Conservation (phyloP, 805 yeast genomes). For the Kluyveromyces lactis region DNA sequence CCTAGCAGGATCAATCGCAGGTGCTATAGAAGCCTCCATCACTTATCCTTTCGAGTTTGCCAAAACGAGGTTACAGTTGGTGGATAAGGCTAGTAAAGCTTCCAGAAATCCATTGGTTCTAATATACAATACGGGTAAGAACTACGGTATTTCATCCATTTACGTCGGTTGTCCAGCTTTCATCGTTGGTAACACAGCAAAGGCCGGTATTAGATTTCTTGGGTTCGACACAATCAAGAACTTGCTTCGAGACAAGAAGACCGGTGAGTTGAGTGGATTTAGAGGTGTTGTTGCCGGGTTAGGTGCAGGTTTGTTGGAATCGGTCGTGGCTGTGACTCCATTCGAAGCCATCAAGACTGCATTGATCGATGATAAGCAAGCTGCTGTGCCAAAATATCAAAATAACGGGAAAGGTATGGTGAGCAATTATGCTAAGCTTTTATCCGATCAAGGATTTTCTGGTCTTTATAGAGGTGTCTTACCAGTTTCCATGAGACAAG, state of each 20-base stretch:
- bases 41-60: slow-evolving; percentile 98
- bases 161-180: slow-evolving; percentile 97
- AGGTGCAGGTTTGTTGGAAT: slow-evolving; percentile 92
- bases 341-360: slow-evolving; percentile 96
- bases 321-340: slow-evolving; percentile 91
- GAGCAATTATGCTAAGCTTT: slow-evolving; percentile 35
- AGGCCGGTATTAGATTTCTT: slow-evolving; percentile 89
- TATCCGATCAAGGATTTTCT: slow-evolving; percentile 68
- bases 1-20: slow-evolving; percentile 93
- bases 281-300: slow-evolving; percentile 94
- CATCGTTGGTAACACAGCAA: slow-evolving; percentile 91
- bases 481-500: slow-evolving; percentile 93
- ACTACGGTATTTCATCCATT: slow-evolving; percentile 70
- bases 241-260: slow-evolving; percentile 62
- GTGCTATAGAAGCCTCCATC: slow-evolving; percentile 86
- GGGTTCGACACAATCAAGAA: slow-evolving; percentile 87
- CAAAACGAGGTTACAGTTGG: slow-evolving; percentile 82
- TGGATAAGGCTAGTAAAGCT: slow-evolving; percentile 51
- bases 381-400: slow-evolving; percentile 69
- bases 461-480: slow-evolving; percentile 85
- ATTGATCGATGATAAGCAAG: slow-evolving; percentile 84
- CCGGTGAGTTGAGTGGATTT: slow-evolving; percentile 79
- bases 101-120: slow-evolving; percentile 81
- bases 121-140: slow-evolving; percentile 62
- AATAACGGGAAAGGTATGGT: slow-evolving; percentile 49